Evolutionary conservation across 2,329 filamentous ascomycete species (phyloP).

Genomic region (Fusarium brachygibbosum): DNA sequence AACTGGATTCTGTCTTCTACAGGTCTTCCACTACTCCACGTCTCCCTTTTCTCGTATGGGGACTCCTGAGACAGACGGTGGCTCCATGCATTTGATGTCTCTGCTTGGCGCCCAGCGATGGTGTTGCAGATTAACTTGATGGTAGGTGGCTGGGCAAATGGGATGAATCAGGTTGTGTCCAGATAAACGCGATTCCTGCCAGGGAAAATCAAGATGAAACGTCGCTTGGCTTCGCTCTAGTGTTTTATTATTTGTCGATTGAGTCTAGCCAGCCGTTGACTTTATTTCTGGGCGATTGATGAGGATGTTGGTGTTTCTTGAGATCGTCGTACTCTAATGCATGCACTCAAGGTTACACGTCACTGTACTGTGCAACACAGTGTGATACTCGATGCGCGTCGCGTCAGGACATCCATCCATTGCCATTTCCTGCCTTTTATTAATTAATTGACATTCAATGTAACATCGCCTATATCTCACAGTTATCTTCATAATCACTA

Average conservation of each 20-base stretch:
- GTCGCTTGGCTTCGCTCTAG: conserved; percentile 7
- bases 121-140: conserved; percentile 12
- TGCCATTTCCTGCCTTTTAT: not conserved
- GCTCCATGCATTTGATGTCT: conserved; percentile 4
- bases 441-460: not conserved
- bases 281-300: not conserved
- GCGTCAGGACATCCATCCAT: not conserved
- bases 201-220: conserved; percentile 26
- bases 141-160: conserved; percentile 12
- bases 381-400: conserved; percentile 9
- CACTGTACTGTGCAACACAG: conserved; percentile 8
- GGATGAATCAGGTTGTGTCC: conserved; percentile 5
- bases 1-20: not conserved
- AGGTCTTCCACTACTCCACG: conserved; percentile 11
- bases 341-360: conserved; percentile 20
- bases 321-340: not conserved
- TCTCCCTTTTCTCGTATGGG: not conserved
- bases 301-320: not conserved
- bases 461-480: not conserved
- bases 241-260: conserved; percentile 6
- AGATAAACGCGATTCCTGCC: not conserved
- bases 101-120: conserved; percentile 1
- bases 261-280: conserved; percentile 14
- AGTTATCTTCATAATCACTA: not conserved
- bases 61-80: conserved; percentile 7